Evolutionary conservation across 352 stramenopile species (phyloP), one percentile per base, ranked within the genome.

Genomic region (Paralagenidium karlingii): DNA sequence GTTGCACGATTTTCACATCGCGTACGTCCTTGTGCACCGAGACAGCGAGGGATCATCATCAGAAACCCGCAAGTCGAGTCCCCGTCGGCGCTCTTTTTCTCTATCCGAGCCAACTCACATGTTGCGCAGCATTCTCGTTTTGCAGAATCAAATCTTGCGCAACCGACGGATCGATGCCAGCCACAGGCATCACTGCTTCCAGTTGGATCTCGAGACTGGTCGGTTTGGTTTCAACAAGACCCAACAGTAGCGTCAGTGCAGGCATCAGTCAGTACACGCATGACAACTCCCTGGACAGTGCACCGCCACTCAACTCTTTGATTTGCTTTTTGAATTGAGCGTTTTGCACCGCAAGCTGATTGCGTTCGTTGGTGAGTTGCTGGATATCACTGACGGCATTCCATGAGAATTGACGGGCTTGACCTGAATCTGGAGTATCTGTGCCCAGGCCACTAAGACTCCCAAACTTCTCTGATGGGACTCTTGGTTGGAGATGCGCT

Each of bases 1-100:
- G 71, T 22, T 85, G 68, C 3, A 88, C 62, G 37, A 88, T 88
- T 52, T 88, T 86, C 9, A 62, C 45, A 32, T 89, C 66, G 6
- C 71, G 68, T 39, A 84, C 53, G 45, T 88, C 68, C 70, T 88
- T 43, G 22, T 36, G 7, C 30, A 36, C 7, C 7, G 3, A 16
- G 7, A 22, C 30, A 16, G 3, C 30, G n/a, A n/a, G n/a, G n/a
- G n/a, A n/a, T n/a, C n/a, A n/a, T n/a, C n/a, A n/a, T n/a, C n/a
- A n/a, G n/a, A n/a, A n/a, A n/a, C n/a, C n/a, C n/a, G n/a, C n/a
- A n/a, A n/a, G n/a, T n/a, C n/a, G n/a, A n/a, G n/a, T n/a, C n/a
- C n/a, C n/a, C n/a, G n/a, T n/a, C n/a, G n/a, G n/a, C n/a, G n/a
- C n/a, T n/a, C n/a, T n/a, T n/a, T n/a, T n/a, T n/a, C n/a, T n/a